A percentile compares a stretch with the other conserved stretches of the same genome.
phyloP scores from a whole-genome alignment of 2,329 filamentous ascomycete species.

The Phyllosticta ampelicida region DNA sequence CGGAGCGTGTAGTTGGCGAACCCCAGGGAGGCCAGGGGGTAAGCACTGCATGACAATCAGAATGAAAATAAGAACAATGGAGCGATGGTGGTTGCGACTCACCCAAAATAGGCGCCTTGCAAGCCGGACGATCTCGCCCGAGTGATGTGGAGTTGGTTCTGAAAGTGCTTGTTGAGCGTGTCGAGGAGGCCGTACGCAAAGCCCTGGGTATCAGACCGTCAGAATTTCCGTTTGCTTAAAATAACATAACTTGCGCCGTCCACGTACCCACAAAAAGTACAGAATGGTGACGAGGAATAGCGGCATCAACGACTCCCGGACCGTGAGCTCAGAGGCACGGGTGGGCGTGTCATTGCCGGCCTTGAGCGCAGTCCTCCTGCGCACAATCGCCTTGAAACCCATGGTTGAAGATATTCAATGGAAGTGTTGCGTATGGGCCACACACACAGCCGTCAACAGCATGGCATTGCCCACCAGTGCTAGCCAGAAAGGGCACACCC shows the following conservation, averaged over 20 bases:
- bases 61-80: not conserved
- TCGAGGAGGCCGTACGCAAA: slow-evolving; percentile 49
- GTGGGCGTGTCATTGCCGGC: slow-evolving; percentile 32
- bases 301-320: slow-evolving; percentile 56
- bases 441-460: not conserved
- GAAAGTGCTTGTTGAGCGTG: slow-evolving; percentile 41
- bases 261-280: slow-evolving; percentile 55
- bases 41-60: slow-evolving; percentile 22
- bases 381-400: slow-evolving; percentile 6
- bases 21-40: slow-evolving; percentile 39
- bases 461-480: not conserved
- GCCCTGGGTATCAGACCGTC: slow-evolving; percentile 24
- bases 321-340: slow-evolving; percentile 50
- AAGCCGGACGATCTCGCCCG: slow-evolving; percentile 35
- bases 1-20: slow-evolving; percentile 39
- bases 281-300: slow-evolving; percentile 54
- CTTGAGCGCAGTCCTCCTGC: slow-evolving; percentile 3
- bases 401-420: not conserved
- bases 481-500: not conserved
- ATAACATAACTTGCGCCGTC: not conserved
- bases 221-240: not conserved
- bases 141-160: slow-evolving; percentile 33
- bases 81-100: not conserved
- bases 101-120: slow-evolving; percentile 39
- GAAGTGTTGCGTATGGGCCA: not conserved